Evolutionary conservation across 441 rosid species (phyloP), one percentile per base, ranked within the genome.

Genomic region (Kokia cookei): DNA sequence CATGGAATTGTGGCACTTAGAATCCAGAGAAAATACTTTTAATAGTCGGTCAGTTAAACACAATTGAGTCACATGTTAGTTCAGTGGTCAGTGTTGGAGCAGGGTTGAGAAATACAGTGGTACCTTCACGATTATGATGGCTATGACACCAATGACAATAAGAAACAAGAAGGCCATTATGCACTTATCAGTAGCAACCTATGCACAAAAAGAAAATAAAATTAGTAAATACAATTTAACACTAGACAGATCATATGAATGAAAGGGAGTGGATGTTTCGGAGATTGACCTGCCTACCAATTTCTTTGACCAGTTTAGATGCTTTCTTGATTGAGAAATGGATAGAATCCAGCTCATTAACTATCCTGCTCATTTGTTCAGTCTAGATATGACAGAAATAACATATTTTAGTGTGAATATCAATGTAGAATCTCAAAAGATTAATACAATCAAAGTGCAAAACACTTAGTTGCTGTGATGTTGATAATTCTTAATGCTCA

Each of bases 111-210:
- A 43, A 45, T 17, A 63, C 22, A 11, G 75, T 60, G 14, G 40
- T 60, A 92, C 99, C 98, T 96, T 96, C 79, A 96, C 94, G 45
- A 96, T 92, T 76, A 93, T 88, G 84, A 92, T 93, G 64, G 90
- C 90, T 75, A 93, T 76, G 61, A 96, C 96, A 35, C 99, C 99
- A 78, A 86, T 40, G 61, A 93, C 99, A 67, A 96, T 87, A 63
- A 96, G 90, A 83, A 90, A 79, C 40, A 93, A 93, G 75, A 96
- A 77, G 6, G 94, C 87, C 98, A 96, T 88, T 57, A 96, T 92
- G 85, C 97, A 90, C 77, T 71, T 91, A 84, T 96, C 99, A 73
- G 99, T 96, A 69, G 98, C 98, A 87, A 96, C 93, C 98, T 96
- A 80, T 64, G 35, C 61, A 47, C 45, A 73, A 63, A 74, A 43